These are phyloP conservation scores for Taxawa tesnikishii DNA, from an alignment of 2,329 filamentous ascomycete genomes.

Conservation along the genomic window DNA sequence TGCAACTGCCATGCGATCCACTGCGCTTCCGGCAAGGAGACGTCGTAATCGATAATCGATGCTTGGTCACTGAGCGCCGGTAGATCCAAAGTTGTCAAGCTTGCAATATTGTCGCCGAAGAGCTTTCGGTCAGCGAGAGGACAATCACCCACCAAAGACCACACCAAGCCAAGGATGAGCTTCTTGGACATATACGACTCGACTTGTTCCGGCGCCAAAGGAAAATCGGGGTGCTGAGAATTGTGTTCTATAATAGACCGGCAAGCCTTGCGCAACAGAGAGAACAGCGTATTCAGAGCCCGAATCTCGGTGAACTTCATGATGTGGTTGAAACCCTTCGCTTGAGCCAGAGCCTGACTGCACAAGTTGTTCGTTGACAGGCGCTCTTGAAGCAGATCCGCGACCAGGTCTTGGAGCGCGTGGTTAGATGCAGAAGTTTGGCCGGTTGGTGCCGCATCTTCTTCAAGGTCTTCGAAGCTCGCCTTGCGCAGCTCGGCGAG, in stretches of 20 bases:
- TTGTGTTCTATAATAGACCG: conserved; percentile 94
- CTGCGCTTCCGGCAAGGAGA: conserved; percentile 71
- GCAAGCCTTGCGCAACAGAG: conserved; percentile 85
- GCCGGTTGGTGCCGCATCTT: conserved; percentile 68
- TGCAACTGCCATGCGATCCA: conserved; percentile 93
- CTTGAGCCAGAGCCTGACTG: conserved; percentile 61
- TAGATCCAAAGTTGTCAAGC: conserved; percentile 73
- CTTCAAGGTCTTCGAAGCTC: conserved; percentile 89
- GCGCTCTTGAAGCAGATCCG: conserved; percentile 64
- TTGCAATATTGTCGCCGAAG: conserved; percentile 76
- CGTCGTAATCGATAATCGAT: conserved; percentile 93
- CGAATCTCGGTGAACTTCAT: conserved; percentile 96
- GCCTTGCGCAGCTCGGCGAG: conserved; percentile 70
- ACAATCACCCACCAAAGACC: conserved; percentile 93
- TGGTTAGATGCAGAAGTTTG: conserved; percentile 45
- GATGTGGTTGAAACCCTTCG: conserved; percentile 76
- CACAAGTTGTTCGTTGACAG: conserved; percentile 74
- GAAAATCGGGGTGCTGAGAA: conserved; percentile 84
- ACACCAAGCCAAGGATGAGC: conserved; percentile 80
- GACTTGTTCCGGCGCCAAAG: conserved; percentile 77
- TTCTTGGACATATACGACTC: conserved; percentile 90
- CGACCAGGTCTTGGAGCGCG: conserved; percentile 68
- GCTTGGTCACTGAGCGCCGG: conserved; percentile 65
- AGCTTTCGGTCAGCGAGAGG: conserved; percentile 74
- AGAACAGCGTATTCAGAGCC: conserved; percentile 86